Evolutionary conservation across 352 stramenopile species (phyloP).

Genomic region (Phytophthora citrophthora): DNA sequence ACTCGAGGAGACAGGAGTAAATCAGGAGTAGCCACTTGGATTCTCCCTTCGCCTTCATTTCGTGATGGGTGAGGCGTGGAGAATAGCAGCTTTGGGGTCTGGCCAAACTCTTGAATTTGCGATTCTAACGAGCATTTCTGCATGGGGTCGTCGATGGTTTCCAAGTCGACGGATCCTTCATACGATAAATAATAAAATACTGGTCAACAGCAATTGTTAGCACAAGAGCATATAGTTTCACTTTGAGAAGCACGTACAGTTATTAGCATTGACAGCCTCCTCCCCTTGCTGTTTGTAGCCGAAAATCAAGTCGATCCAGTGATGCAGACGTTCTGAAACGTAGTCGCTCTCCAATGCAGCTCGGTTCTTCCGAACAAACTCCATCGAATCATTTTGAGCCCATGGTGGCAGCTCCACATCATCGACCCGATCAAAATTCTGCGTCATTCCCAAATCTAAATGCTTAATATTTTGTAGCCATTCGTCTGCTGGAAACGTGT

Average conservation of each 20-base stretch:
- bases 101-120: conserved; percentile 94
- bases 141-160: conserved; percentile 85
- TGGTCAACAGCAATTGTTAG: conserved; percentile 21
- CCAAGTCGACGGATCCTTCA: conserved; percentile 85
- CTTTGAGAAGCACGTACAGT: conserved; percentile 50
- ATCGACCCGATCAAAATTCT: conserved; percentile 85
- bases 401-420: conserved; percentile 95
- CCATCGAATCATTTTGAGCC: conserved; percentile 85
- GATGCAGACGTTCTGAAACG: conserved; percentile 94
- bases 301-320: conserved; percentile 99
- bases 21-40: conserved; percentile 59
- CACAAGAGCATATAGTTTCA: background rate
- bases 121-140: conserved; percentile 93
- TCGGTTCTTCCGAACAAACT: conserved; percentile 94
- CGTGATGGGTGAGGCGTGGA: conserved; percentile 68
- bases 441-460: conserved; percentile 94
- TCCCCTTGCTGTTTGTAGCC: conserved; percentile 96
- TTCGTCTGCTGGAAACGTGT: conserved; percentile 67
- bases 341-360: conserved; percentile 97
- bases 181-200: conserved; percentile 94
- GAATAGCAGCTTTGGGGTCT: conserved; percentile 88
- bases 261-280: conserved; percentile 86
- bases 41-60: conserved; percentile 50
- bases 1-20: conserved; percentile 54
- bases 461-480: conserved; percentile 97